Percentiles rank a stretch among this genome's conserved stretches.
These are phyloP conservation scores for Mycena vitilis DNA, from an alignment of 768 basidiomycete genomes.

Conservation along the genomic window DNA sequence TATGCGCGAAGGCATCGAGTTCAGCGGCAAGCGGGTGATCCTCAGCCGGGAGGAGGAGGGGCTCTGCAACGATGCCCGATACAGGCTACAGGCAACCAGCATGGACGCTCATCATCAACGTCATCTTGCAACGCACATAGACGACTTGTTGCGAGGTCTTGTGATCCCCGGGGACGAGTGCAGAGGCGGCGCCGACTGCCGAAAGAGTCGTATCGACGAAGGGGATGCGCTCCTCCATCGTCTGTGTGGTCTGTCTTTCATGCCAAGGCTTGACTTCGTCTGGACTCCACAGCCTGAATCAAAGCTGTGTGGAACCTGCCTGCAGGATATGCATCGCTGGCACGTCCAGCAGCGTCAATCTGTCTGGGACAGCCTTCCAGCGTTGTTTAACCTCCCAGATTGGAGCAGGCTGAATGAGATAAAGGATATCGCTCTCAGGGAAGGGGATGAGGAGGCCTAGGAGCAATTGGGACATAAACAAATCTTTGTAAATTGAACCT, in stretches of 20 bases:
- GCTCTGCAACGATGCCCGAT: not conserved
- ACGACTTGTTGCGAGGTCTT: not conserved
- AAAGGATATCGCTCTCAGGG: conserved; percentile 5
- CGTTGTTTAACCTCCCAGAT: conserved; percentile 11
- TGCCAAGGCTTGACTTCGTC: not conserved
- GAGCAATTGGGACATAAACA: too few relatives aligned
- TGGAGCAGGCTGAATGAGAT: conserved; percentile 5
- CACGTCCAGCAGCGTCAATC: not conserved
- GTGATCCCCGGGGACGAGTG: conserved; percentile 6
- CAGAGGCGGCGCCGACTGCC: conserved; percentile 2
- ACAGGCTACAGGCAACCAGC: not conserved
- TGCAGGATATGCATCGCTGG: conserved; percentile 8
- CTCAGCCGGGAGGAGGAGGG: not conserved
- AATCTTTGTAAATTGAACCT: too few relatives aligned
- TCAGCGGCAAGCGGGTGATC: not conserved
- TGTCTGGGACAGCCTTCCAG: conserved; percentile 7
- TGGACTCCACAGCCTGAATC: conserved; percentile 4
- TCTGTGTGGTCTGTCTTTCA: not conserved
- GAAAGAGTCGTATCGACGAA: conserved; percentile 3
- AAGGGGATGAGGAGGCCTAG: conserved; percentile 1
- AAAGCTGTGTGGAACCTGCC: not conserved
- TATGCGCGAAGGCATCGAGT: not conserved
- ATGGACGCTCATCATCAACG: not conserved
- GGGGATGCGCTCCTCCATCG: not conserved
- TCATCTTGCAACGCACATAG: too few relatives aligned